A percentile compares a stretch with the other conserved stretches of the same genome.
phyloP scores from a whole-genome alignment of 371 early-diverging fungal genomes.

The Mucor mucedo region DNA sequence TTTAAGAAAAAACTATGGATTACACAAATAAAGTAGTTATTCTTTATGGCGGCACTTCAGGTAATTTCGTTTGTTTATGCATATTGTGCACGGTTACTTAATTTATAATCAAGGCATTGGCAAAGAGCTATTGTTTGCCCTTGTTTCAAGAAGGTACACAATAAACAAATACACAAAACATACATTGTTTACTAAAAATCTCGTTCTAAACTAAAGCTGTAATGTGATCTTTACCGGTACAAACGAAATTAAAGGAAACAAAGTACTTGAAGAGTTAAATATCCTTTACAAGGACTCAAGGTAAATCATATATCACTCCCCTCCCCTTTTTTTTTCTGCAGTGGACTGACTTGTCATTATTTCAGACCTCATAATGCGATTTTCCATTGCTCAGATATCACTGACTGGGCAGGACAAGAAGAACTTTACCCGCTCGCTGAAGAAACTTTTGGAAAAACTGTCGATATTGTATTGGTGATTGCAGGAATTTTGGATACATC shows the following conservation, averaged over 20 bases:
- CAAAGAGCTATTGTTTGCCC: conserved; percentile 20
- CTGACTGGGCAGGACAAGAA: conserved; percentile 55
- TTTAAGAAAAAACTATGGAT: conserved; percentile 10
- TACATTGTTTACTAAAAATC: neutral
- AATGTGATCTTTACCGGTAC: conserved; percentile 38
- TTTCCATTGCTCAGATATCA: conserved; percentile 60
- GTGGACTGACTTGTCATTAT: too few relatives aligned
- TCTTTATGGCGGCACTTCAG: conserved; percentile 41
- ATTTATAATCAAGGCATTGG: conserved; percentile 33
- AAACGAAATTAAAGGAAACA: conserved; percentile 33
- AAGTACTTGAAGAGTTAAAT: conserved; percentile 15
- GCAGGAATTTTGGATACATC: conserved; percentile 64
- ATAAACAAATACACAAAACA: too few relatives aligned
- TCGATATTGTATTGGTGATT: conserved; percentile 70
- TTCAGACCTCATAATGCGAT: conserved; percentile 26
- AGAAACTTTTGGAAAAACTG: conserved; percentile 42
- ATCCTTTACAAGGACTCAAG: conserved; percentile 7
- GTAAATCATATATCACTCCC: neutral
- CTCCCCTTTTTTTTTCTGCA: too few relatives aligned
- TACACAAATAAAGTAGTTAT: conserved; percentile 26
- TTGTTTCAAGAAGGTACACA: conserved; percentile 28
- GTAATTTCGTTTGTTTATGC: conserved; percentile 8
- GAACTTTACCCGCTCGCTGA: conserved; percentile 46
- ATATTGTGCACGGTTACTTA: neutral
- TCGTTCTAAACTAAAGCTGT: conserved; percentile 18